Percentiles rank a stretch among this genome's conserved stretches.
Evolutionary conservation across 75 land plant species (phyloP).

Genomic region (Pinus taeda): DNA sequence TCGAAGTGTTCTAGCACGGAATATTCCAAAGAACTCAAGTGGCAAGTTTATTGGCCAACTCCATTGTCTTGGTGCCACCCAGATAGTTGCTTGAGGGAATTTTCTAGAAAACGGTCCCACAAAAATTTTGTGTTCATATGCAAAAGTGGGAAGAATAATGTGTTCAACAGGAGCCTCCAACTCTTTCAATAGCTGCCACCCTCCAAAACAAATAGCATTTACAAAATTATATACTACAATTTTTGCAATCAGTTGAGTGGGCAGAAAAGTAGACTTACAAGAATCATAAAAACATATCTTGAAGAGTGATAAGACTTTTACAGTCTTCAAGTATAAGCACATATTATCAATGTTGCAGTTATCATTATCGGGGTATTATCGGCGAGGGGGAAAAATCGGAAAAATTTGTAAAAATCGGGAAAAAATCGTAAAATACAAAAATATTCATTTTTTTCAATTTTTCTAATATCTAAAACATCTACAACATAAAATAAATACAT

Average conservation of each 20-base stretch:
- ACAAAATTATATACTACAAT: not conserved
- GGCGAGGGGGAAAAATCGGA: no score
- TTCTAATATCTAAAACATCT: no score
- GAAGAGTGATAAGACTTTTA: not conserved
- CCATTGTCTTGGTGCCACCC: conserved; percentile 99
- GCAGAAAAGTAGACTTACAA: not conserved
- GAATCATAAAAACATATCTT: not conserved
- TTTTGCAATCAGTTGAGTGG: not conserved
- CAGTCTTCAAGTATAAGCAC: not conserved
- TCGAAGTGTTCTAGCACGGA: conserved; percentile 60
- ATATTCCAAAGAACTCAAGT: conserved; percentile 95
- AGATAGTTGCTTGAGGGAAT: conserved; percentile 84
- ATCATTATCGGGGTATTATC: no score
- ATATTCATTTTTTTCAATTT: no score
- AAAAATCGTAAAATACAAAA: no score
- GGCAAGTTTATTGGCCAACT: conserved; percentile 99
- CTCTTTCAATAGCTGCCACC: conserved; percentile 91
- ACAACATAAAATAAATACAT: no score
- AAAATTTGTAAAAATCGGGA: no score
- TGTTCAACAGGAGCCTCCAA: conserved; percentile 88
- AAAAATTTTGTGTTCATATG: conserved; percentile 97
- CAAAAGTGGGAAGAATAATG: conserved; percentile 95
- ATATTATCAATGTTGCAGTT: not conserved
- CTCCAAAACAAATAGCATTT: conserved; percentile 32
- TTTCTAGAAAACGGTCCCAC: conserved; percentile 98